Base-by-base conservation (phyloP, 2,329 filamentous ascomycete genomes). In the Hyphodiscus sp. region DNA sequence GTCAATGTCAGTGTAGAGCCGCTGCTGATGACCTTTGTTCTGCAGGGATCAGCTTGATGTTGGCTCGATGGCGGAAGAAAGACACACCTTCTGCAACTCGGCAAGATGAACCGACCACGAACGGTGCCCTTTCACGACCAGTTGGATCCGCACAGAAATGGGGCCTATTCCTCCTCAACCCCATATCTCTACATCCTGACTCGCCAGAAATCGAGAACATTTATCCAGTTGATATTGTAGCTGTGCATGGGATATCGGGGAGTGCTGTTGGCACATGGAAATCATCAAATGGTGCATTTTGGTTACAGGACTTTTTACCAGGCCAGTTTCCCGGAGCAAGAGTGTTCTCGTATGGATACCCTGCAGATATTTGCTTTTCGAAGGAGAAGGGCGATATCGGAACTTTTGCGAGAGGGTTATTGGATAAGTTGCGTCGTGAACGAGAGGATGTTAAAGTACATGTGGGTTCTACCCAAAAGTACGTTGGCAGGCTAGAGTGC, bases 341-440 rank as follows among this genome's bases (percentile, higher is more conserved):
- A 19, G 38, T 59, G n/a, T 58, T 59, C 45, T 41, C 57, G 2
- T 59, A 45, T 43, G 55, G 55, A 15, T 61, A 60, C 18, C 41
- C 51, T 51, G 54, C 57, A 2, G 45, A 52, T 16, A 44, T 56
- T 2, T 51, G 45, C 15, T 54, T 44, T 41, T 45, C 48, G 20
- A 42, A 29, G 11, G 33, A 44, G 23, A 51, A 41, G 41, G 47
- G 49, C 13, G 50, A 42, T 46, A 45, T 57, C 41, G 45, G 52
- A 20, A 44, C 43, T 19, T 48, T 51, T 42, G 51, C 56, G 9
- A 41, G 23, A 29, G 20, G 29, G 6, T 47, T 60, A 10, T 44
- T 60, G 7, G 41, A 57, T 16, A 45, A 23, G 33, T 10, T 38
- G 11, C 2, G 11, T 5, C 33, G 33, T 13, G 46, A 50, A 26